Percentiles rank a stretch among this genome's conserved stretches.
phyloP scores from a whole-genome alignment of 192 early-diverging fungal species.

The Coemansia interrupta region DNA sequence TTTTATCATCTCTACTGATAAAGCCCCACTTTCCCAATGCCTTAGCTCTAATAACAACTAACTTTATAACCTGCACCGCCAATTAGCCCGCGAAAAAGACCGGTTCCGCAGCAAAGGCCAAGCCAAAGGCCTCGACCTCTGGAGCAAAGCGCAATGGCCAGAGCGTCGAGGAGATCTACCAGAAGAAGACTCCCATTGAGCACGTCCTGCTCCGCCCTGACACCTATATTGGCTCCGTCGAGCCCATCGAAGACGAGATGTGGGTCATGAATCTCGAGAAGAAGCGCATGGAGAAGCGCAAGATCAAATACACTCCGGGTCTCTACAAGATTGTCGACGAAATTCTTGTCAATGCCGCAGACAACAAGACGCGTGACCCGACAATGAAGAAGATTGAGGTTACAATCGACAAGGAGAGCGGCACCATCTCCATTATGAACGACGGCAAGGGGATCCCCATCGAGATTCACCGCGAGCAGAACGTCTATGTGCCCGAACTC shows the following conservation, averaged over 20 bases:
- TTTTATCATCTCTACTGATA: too few relatives aligned
- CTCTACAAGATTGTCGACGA: constrained; percentile 99
- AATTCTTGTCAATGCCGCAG: constrained; percentile 94
- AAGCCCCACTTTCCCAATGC: too few relatives aligned
- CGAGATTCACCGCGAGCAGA: constrained; percentile 84
- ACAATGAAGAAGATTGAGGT: constrained; percentile 84
- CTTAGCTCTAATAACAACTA: too few relatives aligned
- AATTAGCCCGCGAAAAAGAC: constrained; percentile 38
- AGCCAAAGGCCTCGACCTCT: constrained; percentile 11
- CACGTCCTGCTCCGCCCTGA: constrained; percentile 93
- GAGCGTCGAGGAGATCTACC: constrained; percentile 84
- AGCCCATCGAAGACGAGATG: constrained; percentile 70
- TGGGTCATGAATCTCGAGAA: constrained; percentile 80
- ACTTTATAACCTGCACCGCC: too few relatives aligned
- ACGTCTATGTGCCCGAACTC: constrained; percentile 91
- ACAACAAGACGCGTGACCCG: constrained; percentile 90
- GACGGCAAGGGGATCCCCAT: constrained; percentile 95
- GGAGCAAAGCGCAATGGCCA: constrained; percentile 24
- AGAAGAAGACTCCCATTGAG: constrained; percentile 92
- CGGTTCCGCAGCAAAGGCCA: constrained; percentile 13
- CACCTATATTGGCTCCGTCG: constrained; percentile 92
- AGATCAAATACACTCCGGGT: constrained; percentile 78
- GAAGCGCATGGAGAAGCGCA: constrained; percentile 61
- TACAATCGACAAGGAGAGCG: constrained; percentile 76
- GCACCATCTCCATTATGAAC: constrained; percentile 84